Conservation (phyloP, 2,329 filamentous ascomycete genomes). For the Albophoma yamanashiensis region DNA sequence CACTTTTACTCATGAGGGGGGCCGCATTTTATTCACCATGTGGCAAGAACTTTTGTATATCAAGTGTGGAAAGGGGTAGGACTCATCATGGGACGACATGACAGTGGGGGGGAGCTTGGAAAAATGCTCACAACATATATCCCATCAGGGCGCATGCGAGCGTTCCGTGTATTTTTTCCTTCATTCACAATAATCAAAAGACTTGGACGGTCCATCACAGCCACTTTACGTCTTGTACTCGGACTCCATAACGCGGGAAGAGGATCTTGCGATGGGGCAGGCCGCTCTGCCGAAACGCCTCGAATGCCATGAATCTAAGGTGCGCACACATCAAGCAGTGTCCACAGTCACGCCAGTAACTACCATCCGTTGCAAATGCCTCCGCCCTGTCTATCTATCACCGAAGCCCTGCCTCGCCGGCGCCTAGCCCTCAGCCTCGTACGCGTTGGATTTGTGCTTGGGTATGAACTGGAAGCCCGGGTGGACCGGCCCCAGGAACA, state of each 20-base stretch:
- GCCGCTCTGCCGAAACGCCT: neutral
- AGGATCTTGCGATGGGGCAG: neutral
- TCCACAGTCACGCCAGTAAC: neutral
- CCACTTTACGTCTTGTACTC: neutral
- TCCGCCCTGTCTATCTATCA: neutral
- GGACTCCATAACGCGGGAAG: neutral
- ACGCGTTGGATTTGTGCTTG: slow-evolving; percentile 93
- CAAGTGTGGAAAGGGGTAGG: neutral
- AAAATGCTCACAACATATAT: neutral
- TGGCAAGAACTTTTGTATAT: neutral
- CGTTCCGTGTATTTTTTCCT: neutral
- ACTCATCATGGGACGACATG: neutral
- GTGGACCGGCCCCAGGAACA: slow-evolving; percentile 90
- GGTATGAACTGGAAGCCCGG: slow-evolving; percentile 89
- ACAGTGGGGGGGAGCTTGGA: neutral
- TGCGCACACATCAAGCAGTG: neutral
- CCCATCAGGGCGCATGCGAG: neutral
- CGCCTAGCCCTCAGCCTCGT: slow-evolving; percentile 60
- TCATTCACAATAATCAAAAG: neutral
- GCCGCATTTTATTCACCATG: neutral
- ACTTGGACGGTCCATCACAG: neutral
- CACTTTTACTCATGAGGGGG: slow-evolving; percentile 42
- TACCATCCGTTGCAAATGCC: neutral
- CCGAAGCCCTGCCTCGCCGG: neutral
- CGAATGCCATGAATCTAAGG: neutral